These are phyloP conservation scores for Plasmodium blacklocki DNA, from an alignment of 169 alveolate species.

Conservation along the genomic window DNA sequence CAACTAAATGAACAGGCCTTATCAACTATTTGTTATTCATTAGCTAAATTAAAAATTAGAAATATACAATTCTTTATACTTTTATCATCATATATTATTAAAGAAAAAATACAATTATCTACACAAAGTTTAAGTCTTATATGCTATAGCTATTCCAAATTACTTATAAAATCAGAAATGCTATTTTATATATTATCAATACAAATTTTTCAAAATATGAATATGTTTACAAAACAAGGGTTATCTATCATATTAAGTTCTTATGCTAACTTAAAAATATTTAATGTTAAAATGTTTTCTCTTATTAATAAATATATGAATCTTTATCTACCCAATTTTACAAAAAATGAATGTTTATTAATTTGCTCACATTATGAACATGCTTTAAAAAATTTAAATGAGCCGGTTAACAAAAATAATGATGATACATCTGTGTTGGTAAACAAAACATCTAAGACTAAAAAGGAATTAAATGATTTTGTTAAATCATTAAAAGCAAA, in stretches of 20 bases:
- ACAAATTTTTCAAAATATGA: conserved; percentile 66
- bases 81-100: conserved; percentile 66
- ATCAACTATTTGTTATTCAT: conserved; percentile 64
- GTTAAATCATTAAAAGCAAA: conserved; percentile 12
- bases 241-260: conserved; percentile 44
- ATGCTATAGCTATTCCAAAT: conserved; percentile 65
- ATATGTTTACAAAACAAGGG: conserved; percentile 60
- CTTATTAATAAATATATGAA: conserved; percentile 54
- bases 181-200: conserved; percentile 54
- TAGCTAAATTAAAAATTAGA: conserved; percentile 51
- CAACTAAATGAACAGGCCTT: conserved; percentile 51
- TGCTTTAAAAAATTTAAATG: conserved; percentile 25
- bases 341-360: conserved; percentile 30
- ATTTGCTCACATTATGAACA: conserved; percentile 45
- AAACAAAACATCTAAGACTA: conserved; percentile 19
- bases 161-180: conserved; percentile 65
- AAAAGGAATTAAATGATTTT: conserved; percentile 41
- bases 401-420: neutral
- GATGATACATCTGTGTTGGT: neutral
- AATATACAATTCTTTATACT: conserved; percentile 38
- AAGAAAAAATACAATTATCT: conserved; percentile 53
- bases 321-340: conserved; percentile 36
- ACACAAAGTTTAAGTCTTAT: conserved; percentile 75
- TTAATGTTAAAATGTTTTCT: conserved; percentile 55
- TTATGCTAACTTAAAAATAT: conserved; percentile 55